phyloP scores from a whole-genome alignment of 2,329 filamentous ascomycete genomes.

The Botryosphaeria dothidea region DNA sequence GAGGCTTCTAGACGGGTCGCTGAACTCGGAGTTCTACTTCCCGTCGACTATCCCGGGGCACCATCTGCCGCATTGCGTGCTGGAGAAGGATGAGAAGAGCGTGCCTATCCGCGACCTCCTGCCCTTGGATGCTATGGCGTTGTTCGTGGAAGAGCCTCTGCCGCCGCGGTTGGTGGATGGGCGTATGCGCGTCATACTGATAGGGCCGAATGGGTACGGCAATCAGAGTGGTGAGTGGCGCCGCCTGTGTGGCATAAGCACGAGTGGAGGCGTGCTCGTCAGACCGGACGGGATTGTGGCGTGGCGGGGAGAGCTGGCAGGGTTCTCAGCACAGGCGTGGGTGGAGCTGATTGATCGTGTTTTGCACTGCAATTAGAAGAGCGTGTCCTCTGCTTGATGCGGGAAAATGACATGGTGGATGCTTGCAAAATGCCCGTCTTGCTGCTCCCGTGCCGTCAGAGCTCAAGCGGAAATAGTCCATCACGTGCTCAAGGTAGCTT shows the following conservation, averaged over 20 bases:
- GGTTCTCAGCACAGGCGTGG: neutral
- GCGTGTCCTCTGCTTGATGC: no score
- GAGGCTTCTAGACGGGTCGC: constrained; percentile 22
- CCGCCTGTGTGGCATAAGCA: constrained; percentile 20
- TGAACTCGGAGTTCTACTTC: constrained; percentile 25
- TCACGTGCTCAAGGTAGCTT: no score
- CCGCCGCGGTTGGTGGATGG: neutral
- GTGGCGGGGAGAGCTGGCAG: constrained; percentile 20
- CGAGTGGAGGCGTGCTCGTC: constrained; percentile 30
- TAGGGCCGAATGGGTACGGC: neutral
- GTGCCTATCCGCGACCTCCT: constrained; percentile 12
- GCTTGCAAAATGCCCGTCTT: no score
- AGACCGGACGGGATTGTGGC: constrained; percentile 35
- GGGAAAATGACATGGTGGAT: no score
- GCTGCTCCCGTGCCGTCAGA: no score
- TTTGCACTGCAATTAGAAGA: neutral
- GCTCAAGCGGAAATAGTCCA: no score
- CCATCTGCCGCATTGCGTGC: constrained; percentile 34
- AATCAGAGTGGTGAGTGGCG: constrained; percentile 25
- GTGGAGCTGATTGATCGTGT: neutral
- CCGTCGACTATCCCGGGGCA: constrained; percentile 34
- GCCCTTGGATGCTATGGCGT: neutral
- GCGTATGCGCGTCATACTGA: neutral
- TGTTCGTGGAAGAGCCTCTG: neutral
- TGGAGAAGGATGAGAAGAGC: constrained; percentile 19